phyloP scores from a whole-genome alignment of 441 rosid genomes.

The Adansonia madagascariensis region DNA sequence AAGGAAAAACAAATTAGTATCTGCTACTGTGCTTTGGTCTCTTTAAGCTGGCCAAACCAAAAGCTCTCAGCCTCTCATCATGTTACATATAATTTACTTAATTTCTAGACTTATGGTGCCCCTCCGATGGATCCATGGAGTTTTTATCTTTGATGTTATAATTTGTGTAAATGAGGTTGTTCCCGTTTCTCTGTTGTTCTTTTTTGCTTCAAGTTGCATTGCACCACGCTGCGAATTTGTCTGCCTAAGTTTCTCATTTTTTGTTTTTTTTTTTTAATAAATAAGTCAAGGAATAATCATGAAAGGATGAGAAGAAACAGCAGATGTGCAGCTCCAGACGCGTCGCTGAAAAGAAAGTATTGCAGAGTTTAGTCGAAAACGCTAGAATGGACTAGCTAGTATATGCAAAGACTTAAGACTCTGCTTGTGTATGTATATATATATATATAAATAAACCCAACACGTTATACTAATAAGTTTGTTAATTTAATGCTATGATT shows the following conservation, averaged over 20 bases:
- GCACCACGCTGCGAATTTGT: not conserved
- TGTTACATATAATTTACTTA: not conserved
- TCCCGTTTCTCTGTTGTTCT: not conserved
- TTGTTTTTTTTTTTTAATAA: too few relatives aligned
- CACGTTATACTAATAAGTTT: not conserved
- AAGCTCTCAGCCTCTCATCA: not conserved
- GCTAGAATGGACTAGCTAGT: slow-evolving; percentile 27
- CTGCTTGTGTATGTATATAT: too few relatives aligned
- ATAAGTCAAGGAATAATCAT: not conserved
- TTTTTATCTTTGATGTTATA: not conserved
- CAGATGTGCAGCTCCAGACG: not conserved
- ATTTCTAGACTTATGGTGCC: not conserved
- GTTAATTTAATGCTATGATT: not conserved
- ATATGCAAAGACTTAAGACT: too few relatives aligned
- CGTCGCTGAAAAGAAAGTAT: not conserved
- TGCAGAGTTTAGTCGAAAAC: slow-evolving; percentile 29
- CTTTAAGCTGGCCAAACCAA: not conserved
- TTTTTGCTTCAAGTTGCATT: not conserved
- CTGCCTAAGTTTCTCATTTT: too few relatives aligned
- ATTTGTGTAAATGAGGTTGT: not conserved
- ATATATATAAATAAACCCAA: not conserved
- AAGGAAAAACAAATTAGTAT: not conserved
- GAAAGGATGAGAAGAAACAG: not conserved
- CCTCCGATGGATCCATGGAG: not conserved
- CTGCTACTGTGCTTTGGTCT: not conserved